Base-by-base conservation (phyloP, 257 asterid species). In the Vinca minor region DNA sequence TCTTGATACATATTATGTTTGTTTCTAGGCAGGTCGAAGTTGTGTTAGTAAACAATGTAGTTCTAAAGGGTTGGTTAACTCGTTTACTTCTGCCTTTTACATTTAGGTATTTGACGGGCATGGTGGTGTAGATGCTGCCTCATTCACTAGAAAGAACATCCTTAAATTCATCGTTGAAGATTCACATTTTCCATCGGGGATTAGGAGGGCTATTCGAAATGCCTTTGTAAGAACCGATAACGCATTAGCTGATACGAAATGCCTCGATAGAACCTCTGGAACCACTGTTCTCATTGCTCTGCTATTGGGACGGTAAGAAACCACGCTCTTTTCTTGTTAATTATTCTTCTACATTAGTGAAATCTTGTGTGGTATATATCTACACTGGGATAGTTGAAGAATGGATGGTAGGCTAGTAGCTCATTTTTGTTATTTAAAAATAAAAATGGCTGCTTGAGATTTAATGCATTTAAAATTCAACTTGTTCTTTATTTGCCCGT, bases 51-150 rank as follows among this genome's bases (percentile, higher is more conserved):
- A 41, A 41, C 46, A 15, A 41, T 41, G 3, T 15, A 26, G 28
- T 23, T 66, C 31, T 55, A 10, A 31, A 13, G n/a, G 56, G 25
- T 47, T 4, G 32, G 21, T 55, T 18, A 21, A 57, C 56, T 53
- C 20, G 28, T 47, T 57, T 3, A 31, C 26, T 46, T 60, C 64
- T 52, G 11, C 46, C 23, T 67, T 71, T 67, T 44, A 29, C 46
- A 68, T 76, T 64, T 82, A 91, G 95, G 97, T 87, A 61, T 91
- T 91, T 58, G 96, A 85, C 73, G 97, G 96, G 55, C 96, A 91
- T 62, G 89, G 91, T 14, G 97, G 96, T 29, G 76, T 68, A 46
- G 97, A 85, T 66, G 97, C 95, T 49, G 96, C 96, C 25, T 72
- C 86, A 62, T 87, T 91, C 79, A 79, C 91, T 38, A 82, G 75